Conservation (phyloP, 116 monocot genomes). For the Posidonia oceanica region DNA sequence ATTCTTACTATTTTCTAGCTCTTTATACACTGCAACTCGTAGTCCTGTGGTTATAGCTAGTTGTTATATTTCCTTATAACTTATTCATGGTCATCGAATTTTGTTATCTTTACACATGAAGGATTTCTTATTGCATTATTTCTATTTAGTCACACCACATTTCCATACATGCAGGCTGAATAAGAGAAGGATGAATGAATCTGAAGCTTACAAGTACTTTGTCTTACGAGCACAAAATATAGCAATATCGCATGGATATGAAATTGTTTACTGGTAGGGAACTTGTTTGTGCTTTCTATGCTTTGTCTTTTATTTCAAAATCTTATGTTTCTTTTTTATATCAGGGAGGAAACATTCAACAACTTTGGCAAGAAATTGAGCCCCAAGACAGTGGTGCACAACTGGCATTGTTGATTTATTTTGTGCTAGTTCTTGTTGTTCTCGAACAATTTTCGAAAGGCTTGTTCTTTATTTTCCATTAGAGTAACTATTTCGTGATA, state of each 20-base stretch:
- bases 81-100: too few species aligned
- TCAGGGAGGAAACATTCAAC: slow-evolving; percentile 96
- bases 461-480: not conserved
- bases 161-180: slow-evolving; percentile 34
- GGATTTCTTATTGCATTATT: too few species aligned
- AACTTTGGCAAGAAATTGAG: slow-evolving; percentile 64
- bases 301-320: not conserved
- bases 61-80: too few species aligned
- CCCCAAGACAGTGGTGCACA: slow-evolving; percentile 74
- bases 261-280: slow-evolving; percentile 74
- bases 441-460: not conserved
- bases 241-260: slow-evolving; percentile 82
- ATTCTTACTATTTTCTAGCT: not conserved
- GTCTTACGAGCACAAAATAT: slow-evolving; percentile 79
- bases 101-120: too few species aligned
- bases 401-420: slow-evolving; percentile 40
- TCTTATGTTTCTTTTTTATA: slow-evolving; percentile 5
- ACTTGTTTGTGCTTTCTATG: not conserved
- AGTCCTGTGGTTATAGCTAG: too few species aligned
- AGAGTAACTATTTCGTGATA: not conserved
- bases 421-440: not conserved
- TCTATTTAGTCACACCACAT: too few species aligned
- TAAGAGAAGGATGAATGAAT: slow-evolving; percentile 44
- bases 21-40: too few species aligned
- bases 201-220: slow-evolving; percentile 71